Evolutionary conservation across 345 rosid genomes (phyloP).

Genomic region (Bretschneidera sinensis): DNA sequence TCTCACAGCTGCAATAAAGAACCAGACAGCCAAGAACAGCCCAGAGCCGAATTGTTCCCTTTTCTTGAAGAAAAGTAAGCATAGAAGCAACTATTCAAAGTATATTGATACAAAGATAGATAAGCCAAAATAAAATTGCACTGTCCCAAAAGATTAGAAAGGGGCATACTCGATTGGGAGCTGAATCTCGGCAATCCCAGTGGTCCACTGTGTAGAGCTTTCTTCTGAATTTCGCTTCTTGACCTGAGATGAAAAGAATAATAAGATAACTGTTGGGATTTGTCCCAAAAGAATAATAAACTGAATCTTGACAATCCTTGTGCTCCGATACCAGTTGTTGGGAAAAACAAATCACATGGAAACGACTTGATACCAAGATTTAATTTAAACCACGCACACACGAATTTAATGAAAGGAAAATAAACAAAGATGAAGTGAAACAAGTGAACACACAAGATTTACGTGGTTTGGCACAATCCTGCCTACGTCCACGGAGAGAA

Average conservation of each 20-base stretch:
- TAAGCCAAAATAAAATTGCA: constrained; percentile 3
- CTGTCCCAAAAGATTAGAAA: neutral
- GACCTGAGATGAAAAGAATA: constrained; percentile 58
- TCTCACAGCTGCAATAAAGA: constrained; percentile 3
- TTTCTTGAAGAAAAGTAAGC: neutral
- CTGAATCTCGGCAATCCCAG: constrained; percentile 96
- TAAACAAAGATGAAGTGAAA: no score
- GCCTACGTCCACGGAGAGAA: no score
- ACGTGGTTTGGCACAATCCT: no score
- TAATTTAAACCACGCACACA: no score
- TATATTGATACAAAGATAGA: neutral
- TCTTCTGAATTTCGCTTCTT: constrained; percentile 85
- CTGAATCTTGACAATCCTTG: no score
- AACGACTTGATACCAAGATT: no score
- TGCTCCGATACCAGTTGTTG: no score
- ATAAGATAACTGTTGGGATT: no score
- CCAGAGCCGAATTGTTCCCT: constrained; percentile 1
- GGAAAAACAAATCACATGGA: no score
- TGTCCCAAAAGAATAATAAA: no score
- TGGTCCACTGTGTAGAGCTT: constrained; percentile 99
- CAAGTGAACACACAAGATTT: no score
- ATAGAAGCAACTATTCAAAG: neutral
- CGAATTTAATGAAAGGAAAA: no score
- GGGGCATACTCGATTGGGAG: constrained; percentile 95
- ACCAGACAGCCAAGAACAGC: neutral